A percentile compares a stretch with the other conserved stretches of the same genome.
Conservation (phyloP, 1,284 basidiomycete species). For the Puccinia sorghi region DNA sequence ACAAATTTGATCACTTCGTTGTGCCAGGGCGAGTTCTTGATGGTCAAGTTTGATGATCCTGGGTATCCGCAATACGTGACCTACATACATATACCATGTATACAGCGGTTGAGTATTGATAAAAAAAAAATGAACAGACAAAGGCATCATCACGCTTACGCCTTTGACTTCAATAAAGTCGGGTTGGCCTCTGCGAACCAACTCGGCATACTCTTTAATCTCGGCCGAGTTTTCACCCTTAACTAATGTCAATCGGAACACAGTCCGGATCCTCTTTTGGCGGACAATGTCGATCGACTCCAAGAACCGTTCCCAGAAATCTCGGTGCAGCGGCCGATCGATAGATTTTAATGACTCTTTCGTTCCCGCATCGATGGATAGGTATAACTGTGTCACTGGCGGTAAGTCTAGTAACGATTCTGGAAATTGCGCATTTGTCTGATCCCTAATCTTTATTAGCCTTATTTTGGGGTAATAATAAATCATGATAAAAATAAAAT, state of each 20-base stretch:
- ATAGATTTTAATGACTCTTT: constrained; percentile 49
- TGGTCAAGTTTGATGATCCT: constrained; percentile 46
- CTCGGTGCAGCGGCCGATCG: constrained; percentile 49
- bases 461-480: constrained; percentile 6
- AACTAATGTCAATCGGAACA: constrained; percentile 50
- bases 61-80: constrained; percentile 51
- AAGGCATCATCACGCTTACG: constrained; percentile 12
- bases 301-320: constrained; percentile 51
- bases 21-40: constrained; percentile 51
- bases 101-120: background rate
- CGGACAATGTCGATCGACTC: constrained; percentile 47
- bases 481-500: background rate
- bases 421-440: constrained; percentile 51
- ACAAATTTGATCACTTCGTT: constrained; percentile 49
- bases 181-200: constrained; percentile 43
- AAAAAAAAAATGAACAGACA: too few species aligned
- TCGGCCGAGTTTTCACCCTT: constrained; percentile 50
- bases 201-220: constrained; percentile 43
- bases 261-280: constrained; percentile 42
- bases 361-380: constrained; percentile 50
- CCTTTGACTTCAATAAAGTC: constrained; percentile 51
- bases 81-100: constrained; percentile 14
- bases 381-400: constrained; percentile 50
- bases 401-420: constrained; percentile 44
- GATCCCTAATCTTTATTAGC: background rate